These are phyloP conservation scores for Podila minutissima DNA, from an alignment of 192 early-diverging fungal species.

Conservation along the genomic window DNA sequence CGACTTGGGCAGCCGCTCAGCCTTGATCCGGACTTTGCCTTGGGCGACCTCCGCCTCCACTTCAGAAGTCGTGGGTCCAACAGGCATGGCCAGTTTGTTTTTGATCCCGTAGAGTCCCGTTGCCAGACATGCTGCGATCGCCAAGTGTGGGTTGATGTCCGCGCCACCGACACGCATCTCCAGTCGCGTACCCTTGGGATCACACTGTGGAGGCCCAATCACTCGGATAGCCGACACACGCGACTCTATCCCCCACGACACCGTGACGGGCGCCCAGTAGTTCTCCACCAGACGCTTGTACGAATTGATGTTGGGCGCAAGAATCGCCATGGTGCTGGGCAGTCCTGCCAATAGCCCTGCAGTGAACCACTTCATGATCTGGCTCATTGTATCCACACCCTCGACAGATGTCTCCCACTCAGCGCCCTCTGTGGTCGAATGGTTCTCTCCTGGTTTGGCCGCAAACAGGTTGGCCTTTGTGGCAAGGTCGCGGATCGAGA, in stretches of 20 bases:
- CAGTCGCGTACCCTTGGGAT: conserved; percentile 71
- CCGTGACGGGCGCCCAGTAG: conserved; percentile 86
- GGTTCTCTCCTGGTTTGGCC: conserved; percentile 25
- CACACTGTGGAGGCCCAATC: conserved; percentile 77
- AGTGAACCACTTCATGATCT: conserved; percentile 62
- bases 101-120: conserved; percentile 78
- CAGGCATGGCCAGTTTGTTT: conserved; percentile 61
- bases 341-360: conserved; percentile 68
- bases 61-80: conserved; percentile 41
- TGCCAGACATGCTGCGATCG: conserved; percentile 74
- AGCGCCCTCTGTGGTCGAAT: background rate
- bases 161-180: conserved; percentile 87
- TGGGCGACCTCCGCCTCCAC: conserved; percentile 5
- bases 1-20: conserved; percentile 56
- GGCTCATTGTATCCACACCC: conserved; percentile 56
- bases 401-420: conserved; percentile 38
- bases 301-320: conserved; percentile 85
- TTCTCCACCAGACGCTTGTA: conserved; percentile 85
- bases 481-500: conserved; percentile 63
- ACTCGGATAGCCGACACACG: conserved; percentile 76
- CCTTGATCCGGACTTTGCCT: conserved; percentile 23
- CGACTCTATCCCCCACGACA: conserved; percentile 84
- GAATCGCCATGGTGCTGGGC: conserved; percentile 74
- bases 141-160: conserved; percentile 84
- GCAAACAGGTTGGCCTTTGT: conserved; percentile 66